Percentiles rank a stretch among this genome's conserved stretches.
Evolutionary conservation across 257 asterid genomes (phyloP).

Genomic region (Solanum arcanum): DNA sequence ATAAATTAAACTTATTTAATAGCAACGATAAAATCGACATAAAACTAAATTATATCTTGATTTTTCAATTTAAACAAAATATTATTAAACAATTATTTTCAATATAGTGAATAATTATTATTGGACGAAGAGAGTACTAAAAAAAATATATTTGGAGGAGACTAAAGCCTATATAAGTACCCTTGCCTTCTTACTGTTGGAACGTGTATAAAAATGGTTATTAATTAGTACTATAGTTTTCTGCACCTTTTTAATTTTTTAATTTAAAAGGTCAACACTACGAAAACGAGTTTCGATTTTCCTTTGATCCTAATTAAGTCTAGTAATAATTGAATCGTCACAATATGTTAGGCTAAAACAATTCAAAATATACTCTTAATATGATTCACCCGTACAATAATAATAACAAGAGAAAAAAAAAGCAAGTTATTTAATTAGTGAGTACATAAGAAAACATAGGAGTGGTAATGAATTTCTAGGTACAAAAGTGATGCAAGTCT

Average conservation of each 20-base stretch:
- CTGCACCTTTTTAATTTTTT: too few relatives aligned
- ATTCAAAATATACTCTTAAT: not conserved
- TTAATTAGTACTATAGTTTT: too few relatives aligned
- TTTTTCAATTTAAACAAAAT: too few relatives aligned
- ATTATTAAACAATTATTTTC: too few relatives aligned
- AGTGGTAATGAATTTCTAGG: not conserved
- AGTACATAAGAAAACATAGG: not conserved
- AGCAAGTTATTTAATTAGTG: not conserved
- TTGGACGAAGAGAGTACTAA: not conserved
- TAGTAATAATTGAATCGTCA: not conserved
- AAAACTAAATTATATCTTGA: too few relatives aligned
- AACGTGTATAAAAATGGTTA: not conserved
- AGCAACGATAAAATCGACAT: too few relatives aligned
- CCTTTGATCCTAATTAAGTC: not conserved
- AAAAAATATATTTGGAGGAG: not conserved
- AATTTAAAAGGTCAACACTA: not conserved
- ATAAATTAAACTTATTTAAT: too few relatives aligned
- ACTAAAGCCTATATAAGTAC: not conserved
- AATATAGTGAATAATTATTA: too few relatives aligned
- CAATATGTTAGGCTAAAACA: not conserved
- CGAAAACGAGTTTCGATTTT: not conserved
- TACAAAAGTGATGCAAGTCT: slow-evolving; percentile 13
- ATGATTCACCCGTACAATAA: not conserved
- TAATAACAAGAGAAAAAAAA: not conserved
- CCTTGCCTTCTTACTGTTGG: not conserved